A percentile compares a stretch with the other conserved stretches of the same genome.
Conservation (phyloP, 495 filamentous ascomycete species). For the Hyaloscypha hepaticicola region DNA sequence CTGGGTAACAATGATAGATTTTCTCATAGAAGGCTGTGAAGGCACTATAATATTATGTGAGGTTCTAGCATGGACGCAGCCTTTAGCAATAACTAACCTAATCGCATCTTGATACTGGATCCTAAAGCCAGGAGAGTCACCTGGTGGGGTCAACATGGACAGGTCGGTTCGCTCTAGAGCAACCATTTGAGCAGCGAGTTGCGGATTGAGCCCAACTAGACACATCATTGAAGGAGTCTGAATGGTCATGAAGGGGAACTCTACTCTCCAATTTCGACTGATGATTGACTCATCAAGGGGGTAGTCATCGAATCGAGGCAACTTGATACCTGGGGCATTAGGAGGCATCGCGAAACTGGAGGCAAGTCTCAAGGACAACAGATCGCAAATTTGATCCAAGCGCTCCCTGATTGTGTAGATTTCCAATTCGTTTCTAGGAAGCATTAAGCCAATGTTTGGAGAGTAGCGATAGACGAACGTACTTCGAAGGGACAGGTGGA, state of each 20-base stretch:
- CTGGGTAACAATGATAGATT: constrained; percentile 21
- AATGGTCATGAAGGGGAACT: constrained; percentile 25
- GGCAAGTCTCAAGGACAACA: constrained; percentile 12
- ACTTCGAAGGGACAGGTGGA: constrained; percentile 9
- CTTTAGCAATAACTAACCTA: not conserved
- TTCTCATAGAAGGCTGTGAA: constrained; percentile 12
- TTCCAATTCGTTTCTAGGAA: constrained; percentile 1
- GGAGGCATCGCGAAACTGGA: not conserved
- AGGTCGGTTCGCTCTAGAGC: constrained; percentile 8
- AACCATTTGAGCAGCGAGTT: constrained; percentile 21
- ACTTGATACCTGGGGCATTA: not conserved
- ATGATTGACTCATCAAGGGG: constrained; percentile 22
- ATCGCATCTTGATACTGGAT: constrained; percentile 17
- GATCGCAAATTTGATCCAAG: constrained; percentile 7
- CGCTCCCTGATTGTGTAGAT: constrained; percentile 8
- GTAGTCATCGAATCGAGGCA: constrained; percentile 12
- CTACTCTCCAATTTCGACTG: constrained; percentile 20
- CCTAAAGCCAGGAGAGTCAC: not conserved
- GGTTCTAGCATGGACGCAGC: not conserved
- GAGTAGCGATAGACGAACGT: not conserved
- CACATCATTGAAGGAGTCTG: constrained; percentile 22
- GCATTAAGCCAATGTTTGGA: not conserved
- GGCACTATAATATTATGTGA: constrained; percentile 1
- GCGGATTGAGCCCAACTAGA: constrained; percentile 16
- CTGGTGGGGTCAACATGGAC: constrained; percentile 3